phyloP scores from a whole-genome alignment of 345 rosid genomes.

The Syzygium jambos region DNA sequence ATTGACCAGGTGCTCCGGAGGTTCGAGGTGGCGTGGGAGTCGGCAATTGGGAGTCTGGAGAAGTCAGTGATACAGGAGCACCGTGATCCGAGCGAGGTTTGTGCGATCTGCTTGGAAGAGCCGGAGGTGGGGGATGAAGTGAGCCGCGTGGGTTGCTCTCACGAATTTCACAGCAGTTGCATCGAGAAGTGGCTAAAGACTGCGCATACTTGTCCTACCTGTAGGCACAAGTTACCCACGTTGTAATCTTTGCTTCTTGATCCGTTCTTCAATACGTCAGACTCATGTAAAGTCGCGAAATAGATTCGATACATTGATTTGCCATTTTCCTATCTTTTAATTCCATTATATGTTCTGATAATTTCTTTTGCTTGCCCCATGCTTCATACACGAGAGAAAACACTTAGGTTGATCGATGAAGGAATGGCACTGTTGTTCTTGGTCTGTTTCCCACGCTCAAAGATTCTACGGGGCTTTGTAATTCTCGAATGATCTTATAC shows the following conservation, averaged over 20 bases:
- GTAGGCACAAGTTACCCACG: neutral
- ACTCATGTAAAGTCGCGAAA: neutral
- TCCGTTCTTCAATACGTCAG: neutral
- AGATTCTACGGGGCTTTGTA: neutral
- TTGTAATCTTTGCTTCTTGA: neutral
- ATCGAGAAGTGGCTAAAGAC: neutral
- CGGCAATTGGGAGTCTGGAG: neutral
- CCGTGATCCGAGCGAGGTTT: neutral
- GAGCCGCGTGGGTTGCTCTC: neutral
- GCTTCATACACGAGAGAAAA: neutral
- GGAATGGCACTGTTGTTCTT: neutral
- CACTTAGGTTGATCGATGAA: neutral
- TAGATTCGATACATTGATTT: neutral
- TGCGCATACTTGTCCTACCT: neutral
- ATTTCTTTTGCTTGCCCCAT: neutral
- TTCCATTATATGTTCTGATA: neutral
- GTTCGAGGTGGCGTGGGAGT: neutral
- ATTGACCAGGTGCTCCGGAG: neutral
- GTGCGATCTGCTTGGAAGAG: neutral
- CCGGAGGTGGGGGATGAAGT: neutral
- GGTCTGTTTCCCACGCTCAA: neutral
- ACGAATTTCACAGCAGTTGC: neutral
- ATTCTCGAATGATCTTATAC: neutral
- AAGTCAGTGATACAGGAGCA: neutral
- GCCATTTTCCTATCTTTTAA: neutral